Percentiles rank a stretch among this genome's conserved stretches.
Evolutionary conservation across 768 basidiomycete genomes (phyloP).

Genomic region (Auricularia sp.): DNA sequence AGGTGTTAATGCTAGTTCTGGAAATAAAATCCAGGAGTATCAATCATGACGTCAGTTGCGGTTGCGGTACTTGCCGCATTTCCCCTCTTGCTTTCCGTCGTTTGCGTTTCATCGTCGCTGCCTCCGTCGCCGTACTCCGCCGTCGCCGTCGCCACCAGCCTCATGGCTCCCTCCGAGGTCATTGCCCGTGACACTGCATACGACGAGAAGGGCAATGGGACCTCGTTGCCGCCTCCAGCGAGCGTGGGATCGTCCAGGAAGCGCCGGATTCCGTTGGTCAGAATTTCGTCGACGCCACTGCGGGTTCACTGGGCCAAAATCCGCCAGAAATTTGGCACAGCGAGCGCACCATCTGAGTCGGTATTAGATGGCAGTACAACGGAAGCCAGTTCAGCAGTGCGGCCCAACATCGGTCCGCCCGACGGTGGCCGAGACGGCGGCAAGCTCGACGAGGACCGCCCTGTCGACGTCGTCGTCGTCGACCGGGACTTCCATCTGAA

Average conservation of each 20-base stretch:
- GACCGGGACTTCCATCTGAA: slow-evolving; percentile 41
- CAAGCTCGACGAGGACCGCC: slow-evolving; percentile 6
- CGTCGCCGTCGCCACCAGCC: too few relatives aligned
- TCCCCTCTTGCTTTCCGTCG: too few relatives aligned
- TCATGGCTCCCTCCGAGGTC: too few relatives aligned
- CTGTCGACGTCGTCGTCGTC: slow-evolving; percentile 64
- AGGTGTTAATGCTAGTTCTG: too few relatives aligned
- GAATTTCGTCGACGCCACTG: slow-evolving; percentile 17
- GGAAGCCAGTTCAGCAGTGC: background rate
- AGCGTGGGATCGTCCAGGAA: background rate
- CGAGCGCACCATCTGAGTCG: slow-evolving; percentile 37
- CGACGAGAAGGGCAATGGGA: too few relatives aligned
- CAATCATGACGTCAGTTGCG: too few relatives aligned
- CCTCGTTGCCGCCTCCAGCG: background rate
- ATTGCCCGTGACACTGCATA: too few relatives aligned
- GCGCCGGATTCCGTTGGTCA: background rate
- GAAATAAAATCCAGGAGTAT: too few relatives aligned
- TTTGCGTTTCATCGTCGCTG: too few relatives aligned
- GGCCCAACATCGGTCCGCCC: background rate
- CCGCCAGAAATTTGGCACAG: slow-evolving; percentile 44
- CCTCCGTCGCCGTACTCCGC: too few relatives aligned
- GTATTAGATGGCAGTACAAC: slow-evolving; percentile 11
- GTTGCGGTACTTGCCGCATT: too few relatives aligned
- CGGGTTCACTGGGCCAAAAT: slow-evolving; percentile 41
- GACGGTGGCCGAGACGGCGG: background rate